Evolutionary conservation across 2,329 filamentous ascomycete species (phyloP), one percentile per base, ranked within the genome.

Genomic region (Aspergillus fischeri): DNA sequence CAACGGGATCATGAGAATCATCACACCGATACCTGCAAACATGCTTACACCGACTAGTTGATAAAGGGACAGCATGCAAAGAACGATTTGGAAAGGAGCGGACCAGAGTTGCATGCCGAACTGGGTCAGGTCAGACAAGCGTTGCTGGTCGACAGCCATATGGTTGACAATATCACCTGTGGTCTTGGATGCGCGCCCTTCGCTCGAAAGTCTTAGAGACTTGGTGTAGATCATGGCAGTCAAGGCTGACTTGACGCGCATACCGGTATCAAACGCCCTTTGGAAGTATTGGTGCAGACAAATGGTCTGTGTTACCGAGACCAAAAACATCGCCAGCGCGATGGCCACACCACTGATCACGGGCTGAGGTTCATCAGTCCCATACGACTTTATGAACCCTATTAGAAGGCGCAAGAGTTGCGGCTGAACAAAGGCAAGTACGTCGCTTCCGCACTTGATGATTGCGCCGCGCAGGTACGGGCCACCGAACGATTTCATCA

Each of bases 131-230:
- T 99, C 94, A 68, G 97, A 90, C 20, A 99, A 82, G 63, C 95
- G 88, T 75, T 99, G 94, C 14, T 93, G 93, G 72, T 99, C 94
- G 9, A 99, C 93, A 49, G 95, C 94, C 93, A 99, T 99, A 76
- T 96, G 94, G 72, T 99, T 99, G 72, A 99, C 94, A 69, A 99
- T 97, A 69, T 99, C 95, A 56, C 94, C 94, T 0, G 94, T 99
- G 0, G 91, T 90, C 77, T 97, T 97, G 48, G 86, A 77, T 2
- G 92, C 84, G 54, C 93, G 86, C 8, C 94, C 94, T 76, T 99
- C 94, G 67, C 96, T 97, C 4, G 93, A 97, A 20, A 99, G 81
- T 62, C 86, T 88, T 60, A 97, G 81, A 0, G 92, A 89, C 77
- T 99, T 99, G 58, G 87, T 84, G 74, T 99, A 99, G 63, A 99